A percentile compares a stretch with the other conserved stretches of the same genome.
Evolutionary conservation across 176 grass and related monocot genomes (phyloP).

Genomic region (Oryza longistaminata): DNA sequence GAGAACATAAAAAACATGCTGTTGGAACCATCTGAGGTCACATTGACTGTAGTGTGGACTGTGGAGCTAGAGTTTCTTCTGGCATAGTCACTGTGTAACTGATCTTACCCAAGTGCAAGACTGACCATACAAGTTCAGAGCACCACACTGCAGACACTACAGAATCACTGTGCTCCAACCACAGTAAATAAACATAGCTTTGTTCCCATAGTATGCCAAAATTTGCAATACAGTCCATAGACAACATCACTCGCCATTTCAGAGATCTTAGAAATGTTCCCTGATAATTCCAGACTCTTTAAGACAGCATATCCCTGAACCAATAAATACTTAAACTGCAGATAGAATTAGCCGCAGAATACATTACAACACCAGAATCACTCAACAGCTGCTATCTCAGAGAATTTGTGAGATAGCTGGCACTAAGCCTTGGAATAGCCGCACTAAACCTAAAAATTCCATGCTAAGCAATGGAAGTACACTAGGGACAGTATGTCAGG

Average conservation of each 20-base stretch:
- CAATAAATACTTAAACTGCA: constrained; percentile 39
- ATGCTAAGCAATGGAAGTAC: constrained; percentile 39
- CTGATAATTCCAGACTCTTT: constrained; percentile 7
- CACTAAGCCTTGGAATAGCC: constrained; percentile 32
- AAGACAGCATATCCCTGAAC: not conserved
- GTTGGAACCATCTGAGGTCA: not conserved
- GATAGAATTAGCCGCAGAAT: constrained; percentile 69
- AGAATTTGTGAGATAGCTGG: constrained; percentile 42
- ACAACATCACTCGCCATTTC: not conserved
- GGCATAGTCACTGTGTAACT: not conserved
- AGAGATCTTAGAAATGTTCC: constrained; percentile 3
- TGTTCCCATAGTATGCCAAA: not conserved
- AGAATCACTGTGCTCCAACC: not conserved
- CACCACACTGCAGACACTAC: not conserved
- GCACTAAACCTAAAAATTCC: constrained; percentile 47
- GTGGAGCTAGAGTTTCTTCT: not conserved
- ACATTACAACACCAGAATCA: constrained; percentile 60
- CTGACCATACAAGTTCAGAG: not conserved
- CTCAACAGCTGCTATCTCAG: constrained; percentile 61
- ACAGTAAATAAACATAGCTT: not conserved
- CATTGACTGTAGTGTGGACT: not conserved
- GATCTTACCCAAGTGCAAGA: not conserved
- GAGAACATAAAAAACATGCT: not conserved
- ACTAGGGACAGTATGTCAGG: constrained; percentile 17
- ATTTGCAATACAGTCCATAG: not conserved